A percentile compares a stretch with the other conserved stretches of the same genome.
phyloP scores from a whole-genome alignment of 2,329 filamentous ascomycete species.

The Aspergillus sp. region DNA sequence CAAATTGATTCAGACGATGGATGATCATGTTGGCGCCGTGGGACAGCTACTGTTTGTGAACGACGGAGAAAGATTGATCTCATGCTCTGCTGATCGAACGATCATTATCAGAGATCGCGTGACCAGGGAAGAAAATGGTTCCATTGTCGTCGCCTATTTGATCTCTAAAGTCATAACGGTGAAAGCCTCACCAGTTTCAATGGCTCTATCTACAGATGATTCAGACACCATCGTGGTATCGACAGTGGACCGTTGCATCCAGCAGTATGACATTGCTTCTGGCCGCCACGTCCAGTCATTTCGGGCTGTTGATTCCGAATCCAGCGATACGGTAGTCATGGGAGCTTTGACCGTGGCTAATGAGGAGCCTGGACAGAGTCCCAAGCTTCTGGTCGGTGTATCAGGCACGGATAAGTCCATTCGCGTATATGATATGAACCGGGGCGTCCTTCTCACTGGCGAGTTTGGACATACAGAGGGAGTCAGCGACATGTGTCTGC shows the following conservation, averaged over 20 bases:
- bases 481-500: slow-evolving; percentile 76
- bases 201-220: slow-evolving; percentile 66
- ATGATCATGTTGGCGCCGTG: slow-evolving; percentile 87
- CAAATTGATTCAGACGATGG: slow-evolving; percentile 82
- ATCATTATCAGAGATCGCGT: slow-evolving; percentile 78
- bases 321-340: slow-evolving; percentile 76
- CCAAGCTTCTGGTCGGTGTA: slow-evolving; percentile 74
- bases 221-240: slow-evolving; percentile 56
- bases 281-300: slow-evolving; percentile 72
- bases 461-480: slow-evolving; percentile 96
- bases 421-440: slow-evolving; percentile 77
- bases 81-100: slow-evolving; percentile 84
- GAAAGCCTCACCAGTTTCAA: slow-evolving; percentile 82
- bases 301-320: slow-evolving; percentile 77
- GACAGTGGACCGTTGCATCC: slow-evolving; percentile 61
- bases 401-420: slow-evolving; percentile 97
- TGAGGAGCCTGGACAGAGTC: slow-evolving; percentile 55
- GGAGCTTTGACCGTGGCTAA: slow-evolving; percentile 66
- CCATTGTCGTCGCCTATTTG: slow-evolving; percentile 69
- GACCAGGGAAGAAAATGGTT: slow-evolving; percentile 55
- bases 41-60: slow-evolving; percentile 72
- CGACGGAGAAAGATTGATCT: slow-evolving; percentile 69
- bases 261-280: slow-evolving; percentile 60
- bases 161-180: slow-evolving; percentile 74
- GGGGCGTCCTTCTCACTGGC: slow-evolving; percentile 73